phyloP scores from a whole-genome alignment of 306 rosid species.

The Morella rubra region DNA sequence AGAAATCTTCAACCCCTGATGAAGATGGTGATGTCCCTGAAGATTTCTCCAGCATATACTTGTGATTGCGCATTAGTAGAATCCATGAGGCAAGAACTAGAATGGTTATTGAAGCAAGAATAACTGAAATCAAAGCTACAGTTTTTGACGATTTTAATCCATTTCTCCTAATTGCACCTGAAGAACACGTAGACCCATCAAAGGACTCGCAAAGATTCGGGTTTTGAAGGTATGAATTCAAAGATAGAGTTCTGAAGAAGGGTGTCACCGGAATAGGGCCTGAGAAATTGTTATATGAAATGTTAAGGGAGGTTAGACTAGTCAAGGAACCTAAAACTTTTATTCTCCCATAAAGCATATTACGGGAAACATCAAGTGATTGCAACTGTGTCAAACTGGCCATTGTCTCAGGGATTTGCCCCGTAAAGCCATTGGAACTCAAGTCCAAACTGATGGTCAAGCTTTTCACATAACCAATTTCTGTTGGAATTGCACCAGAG shows the following conservation, averaged over 20 bases:
- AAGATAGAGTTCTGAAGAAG: slow-evolving; percentile 71
- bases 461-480: slow-evolving; percentile 80
- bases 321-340: slow-evolving; percentile 72
- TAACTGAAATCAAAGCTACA: slow-evolving; percentile 48
- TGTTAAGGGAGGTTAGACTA: slow-evolving; percentile 78
- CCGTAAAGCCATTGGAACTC: slow-evolving; percentile 67
- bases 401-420: slow-evolving; percentile 78
- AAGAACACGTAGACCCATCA: slow-evolving; percentile 86
- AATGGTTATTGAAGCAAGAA: slow-evolving; percentile 61
- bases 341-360: slow-evolving; percentile 63
- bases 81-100: slow-evolving; percentile 79
- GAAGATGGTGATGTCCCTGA: slow-evolving; percentile 38
- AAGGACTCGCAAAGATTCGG: slow-evolving; percentile 62
- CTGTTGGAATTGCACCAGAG: slow-evolving; percentile 71
- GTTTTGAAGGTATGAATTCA: slow-evolving; percentile 61
- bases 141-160: slow-evolving; percentile 69
- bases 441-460: slow-evolving; percentile 86
- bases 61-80: slow-evolving; percentile 51
- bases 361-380: slow-evolving; percentile 84
- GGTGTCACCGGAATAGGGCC: slow-evolving; percentile 91
- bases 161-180: slow-evolving; percentile 44
- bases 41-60: slow-evolving; percentile 53
- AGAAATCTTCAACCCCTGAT: slow-evolving; percentile 87
- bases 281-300: slow-evolving; percentile 86
- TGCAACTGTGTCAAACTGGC: slow-evolving; percentile 71